Evolutionary conservation across 2,329 filamentous ascomycete genomes (phyloP).

Genomic region (Colletotrichum liriopes): DNA sequence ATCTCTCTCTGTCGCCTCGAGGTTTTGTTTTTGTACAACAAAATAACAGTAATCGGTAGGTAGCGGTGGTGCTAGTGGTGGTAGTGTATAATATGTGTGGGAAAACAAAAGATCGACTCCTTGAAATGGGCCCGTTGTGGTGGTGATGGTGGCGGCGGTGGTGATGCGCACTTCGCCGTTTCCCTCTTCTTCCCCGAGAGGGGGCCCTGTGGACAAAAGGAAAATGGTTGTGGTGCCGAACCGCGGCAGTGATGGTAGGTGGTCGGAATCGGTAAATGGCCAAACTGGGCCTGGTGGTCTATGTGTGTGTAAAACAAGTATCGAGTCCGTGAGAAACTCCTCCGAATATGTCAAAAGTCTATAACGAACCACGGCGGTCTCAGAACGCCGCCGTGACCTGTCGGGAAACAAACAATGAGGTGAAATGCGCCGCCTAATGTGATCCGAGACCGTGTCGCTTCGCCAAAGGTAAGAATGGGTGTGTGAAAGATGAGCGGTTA

Average conservation of each 20-base stretch:
- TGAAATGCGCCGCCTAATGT: conserved; percentile 21
- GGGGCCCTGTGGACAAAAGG: conserved; percentile 5
- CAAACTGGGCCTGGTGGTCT: conserved; percentile 18
- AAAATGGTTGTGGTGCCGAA: conserved; percentile 23
- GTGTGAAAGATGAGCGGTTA: background rate
- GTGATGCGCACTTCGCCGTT: background rate
- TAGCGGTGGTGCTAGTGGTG: conserved; percentile 3
- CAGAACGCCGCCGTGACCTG: conserved; percentile 18
- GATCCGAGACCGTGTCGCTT: conserved; percentile 12
- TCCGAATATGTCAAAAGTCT: conserved; percentile 30
- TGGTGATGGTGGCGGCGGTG: background rate
- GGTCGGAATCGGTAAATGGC: conserved; percentile 9
- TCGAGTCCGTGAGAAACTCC: conserved; percentile 19
- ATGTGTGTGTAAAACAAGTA: conserved; percentile 20
- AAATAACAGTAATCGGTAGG: conserved; percentile 26
- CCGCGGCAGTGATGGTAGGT: conserved; percentile 12
- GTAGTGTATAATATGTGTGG: conserved; percentile 14
- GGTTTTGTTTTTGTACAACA: conserved; percentile 31
- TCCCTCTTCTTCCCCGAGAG: background rate
- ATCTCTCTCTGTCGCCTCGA: conserved; percentile 18
- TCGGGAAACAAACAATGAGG: conserved; percentile 13
- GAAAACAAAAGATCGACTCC: background rate
- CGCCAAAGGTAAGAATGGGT: background rate
- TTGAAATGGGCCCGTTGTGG: background rate
- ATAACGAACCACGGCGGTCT: conserved; percentile 25